Percentiles rank a stretch among this genome's conserved stretches.
Evolutionary conservation across 495 filamentous ascomycete genomes (phyloP).

Genomic region (Penicillium atrosanguineum): DNA sequence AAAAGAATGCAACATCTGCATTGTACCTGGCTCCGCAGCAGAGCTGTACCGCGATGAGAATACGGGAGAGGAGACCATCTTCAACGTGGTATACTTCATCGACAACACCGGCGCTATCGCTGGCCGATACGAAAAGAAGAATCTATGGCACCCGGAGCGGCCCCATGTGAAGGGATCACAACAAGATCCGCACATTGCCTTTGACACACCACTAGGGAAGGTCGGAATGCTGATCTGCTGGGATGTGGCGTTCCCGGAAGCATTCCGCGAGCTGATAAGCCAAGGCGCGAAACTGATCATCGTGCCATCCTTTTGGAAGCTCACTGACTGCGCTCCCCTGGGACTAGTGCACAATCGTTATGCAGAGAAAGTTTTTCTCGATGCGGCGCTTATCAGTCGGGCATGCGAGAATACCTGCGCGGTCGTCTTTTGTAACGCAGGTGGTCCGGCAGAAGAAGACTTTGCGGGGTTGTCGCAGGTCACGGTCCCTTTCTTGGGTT

Average conservation of each 20-base stretch:
- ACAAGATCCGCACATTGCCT: slow-evolving; percentile 19
- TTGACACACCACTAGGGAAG: slow-evolving; percentile 65
- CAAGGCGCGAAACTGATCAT: slow-evolving; percentile 74
- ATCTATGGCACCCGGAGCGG: too few species aligned
- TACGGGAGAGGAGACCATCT: background rate
- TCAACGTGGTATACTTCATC: slow-evolving; percentile 75
- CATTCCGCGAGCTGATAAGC: slow-evolving; percentile 65
- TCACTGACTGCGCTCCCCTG: slow-evolving; percentile 2
- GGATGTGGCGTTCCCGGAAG: slow-evolving; percentile 81
- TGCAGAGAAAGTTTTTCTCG: background rate
- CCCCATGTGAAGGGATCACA: too few species aligned
- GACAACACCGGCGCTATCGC: slow-evolving; percentile 55
- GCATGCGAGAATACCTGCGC: background rate
- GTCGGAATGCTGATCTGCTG: slow-evolving; percentile 78
- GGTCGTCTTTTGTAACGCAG: background rate
- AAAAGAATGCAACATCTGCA: slow-evolving; percentile 39
- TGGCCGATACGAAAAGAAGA: slow-evolving; percentile 46
- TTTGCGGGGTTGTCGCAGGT: too few species aligned
- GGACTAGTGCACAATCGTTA: background rate
- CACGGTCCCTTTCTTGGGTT: too few species aligned
- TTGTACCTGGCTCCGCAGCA: too few species aligned
- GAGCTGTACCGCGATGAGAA: too few species aligned
- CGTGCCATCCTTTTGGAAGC: slow-evolving; percentile 67
- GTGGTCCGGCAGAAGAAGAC: background rate
- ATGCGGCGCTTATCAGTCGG: background rate